Percentiles rank a stretch among this genome's conserved stretches.
These are phyloP conservation scores for Chrysanthemum seticuspe DNA, from an alignment of 129 eudicot genomes.

Conservation along the genomic window DNA sequence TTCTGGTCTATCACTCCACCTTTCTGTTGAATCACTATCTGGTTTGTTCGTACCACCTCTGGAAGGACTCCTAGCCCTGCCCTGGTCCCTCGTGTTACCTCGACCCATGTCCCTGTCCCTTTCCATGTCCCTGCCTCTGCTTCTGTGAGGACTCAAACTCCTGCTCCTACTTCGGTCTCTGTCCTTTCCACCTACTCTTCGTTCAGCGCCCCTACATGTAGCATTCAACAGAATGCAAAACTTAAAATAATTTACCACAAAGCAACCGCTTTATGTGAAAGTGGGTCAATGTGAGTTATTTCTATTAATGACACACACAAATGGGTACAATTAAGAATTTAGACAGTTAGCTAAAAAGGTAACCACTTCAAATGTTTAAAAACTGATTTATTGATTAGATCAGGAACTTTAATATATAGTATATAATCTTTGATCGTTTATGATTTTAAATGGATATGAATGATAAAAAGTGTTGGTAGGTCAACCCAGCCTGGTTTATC, in stretches of 20 bases:
- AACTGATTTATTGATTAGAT: not conserved
- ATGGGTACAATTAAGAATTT: not conserved
- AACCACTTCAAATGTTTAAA: not conserved
- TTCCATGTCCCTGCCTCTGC: slow-evolving; percentile 46
- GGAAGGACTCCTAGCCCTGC: slow-evolving; percentile 21
- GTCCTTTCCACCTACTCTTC: slow-evolving; percentile 21
- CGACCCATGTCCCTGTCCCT: slow-evolving; percentile 49
- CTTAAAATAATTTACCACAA: slow-evolving; percentile 1
- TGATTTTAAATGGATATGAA: not conserved
- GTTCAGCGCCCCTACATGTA: slow-evolving; percentile 25
- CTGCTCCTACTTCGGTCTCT: slow-evolving; percentile 38
- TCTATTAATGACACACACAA: not conserved
- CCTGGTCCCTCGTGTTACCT: not conserved
- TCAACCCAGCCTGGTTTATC: slow-evolving; percentile 11
- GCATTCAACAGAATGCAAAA: slow-evolving; percentile 18
- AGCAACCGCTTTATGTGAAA: not conserved
- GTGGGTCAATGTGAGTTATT: too few species aligned
- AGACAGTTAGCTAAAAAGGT: not conserved
- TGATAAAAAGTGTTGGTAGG: not conserved
- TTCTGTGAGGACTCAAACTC: slow-evolving; percentile 35
- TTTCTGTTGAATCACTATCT: too few species aligned
- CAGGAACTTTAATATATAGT: not conserved
- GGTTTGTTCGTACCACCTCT: too few species aligned
- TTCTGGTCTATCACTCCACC: slow-evolving; percentile 6
- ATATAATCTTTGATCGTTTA: not conserved